Evolutionary conservation across 2,329 filamentous ascomycete species (phyloP), one percentile per base, ranked within the genome.

Genomic region (Didymella arachidicola): DNA sequence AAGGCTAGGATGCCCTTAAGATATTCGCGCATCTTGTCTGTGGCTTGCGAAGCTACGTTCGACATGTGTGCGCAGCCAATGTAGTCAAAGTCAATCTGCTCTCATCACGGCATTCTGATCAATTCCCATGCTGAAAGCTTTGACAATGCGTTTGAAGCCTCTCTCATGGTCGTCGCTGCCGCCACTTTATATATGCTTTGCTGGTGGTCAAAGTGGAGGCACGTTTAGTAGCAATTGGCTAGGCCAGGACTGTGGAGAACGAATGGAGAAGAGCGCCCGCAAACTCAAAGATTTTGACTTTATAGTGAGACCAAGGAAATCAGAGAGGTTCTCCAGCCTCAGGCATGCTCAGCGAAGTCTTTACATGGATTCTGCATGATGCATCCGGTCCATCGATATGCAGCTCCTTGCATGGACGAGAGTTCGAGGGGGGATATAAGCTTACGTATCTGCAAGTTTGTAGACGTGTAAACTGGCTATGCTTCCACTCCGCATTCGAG

Each of bases 201-300:
- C 19, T 22, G 25, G 16, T 18, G 32, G 26, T 16, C 5, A 42
- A 12, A 19, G 26, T 22, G 22, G 34, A 47, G 10, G 30, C 22
- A 45, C 10, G 8, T 42, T n/a, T 38, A 27, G 56, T 54, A 46
- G 56, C 56, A 26, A 25, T 8, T 29, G 45, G 32, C 56, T 59
- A 14, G 49, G 45, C 50, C 38, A 58, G 38, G 30, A 12, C 44
- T 44, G 39, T 49, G 55, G 45, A 48, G 56, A 49, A 54, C 26
- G 12, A 50, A 50, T 26, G n/a, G 30, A 46, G 50, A 46, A 46
- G 32, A 53, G 41, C 39, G 45, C 32, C 16, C 19, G 30, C 19
- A 32, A 43, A 54, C 16, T 51, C 22, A 36, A 41, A 46, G 50
- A 38, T 46, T 41, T 51, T 54, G 45, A 46, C 25, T 46, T 32